phyloP scores from a whole-genome alignment of 2,329 filamentous ascomycete genomes.

The Colletotrichum eleusines region DNA sequence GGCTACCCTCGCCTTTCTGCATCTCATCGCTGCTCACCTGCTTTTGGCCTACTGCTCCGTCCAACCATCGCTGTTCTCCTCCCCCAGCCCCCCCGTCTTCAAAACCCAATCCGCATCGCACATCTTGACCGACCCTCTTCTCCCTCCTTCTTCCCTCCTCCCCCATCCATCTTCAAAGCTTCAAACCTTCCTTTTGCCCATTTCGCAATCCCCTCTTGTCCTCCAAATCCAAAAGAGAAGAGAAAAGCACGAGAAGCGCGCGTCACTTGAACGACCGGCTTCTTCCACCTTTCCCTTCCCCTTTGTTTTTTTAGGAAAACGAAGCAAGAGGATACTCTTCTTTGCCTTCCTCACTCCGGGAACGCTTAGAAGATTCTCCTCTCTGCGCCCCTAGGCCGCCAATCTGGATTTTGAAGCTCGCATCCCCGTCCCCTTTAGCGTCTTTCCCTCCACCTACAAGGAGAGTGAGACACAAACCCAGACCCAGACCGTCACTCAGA shows the following conservation, averaged over 20 bases:
- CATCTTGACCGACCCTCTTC: constrained; percentile 40
- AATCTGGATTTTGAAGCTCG: constrained; percentile 99
- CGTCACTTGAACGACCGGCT: constrained; percentile 44
- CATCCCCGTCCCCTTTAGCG: constrained; percentile 99
- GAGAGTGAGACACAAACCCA: constrained; percentile 57
- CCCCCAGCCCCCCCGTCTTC: constrained; percentile 43
- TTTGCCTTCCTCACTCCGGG: constrained; percentile 73
- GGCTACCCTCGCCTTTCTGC: constrained; percentile 35
- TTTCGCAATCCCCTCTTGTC: constrained; percentile 21
- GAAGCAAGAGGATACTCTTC: constrained; percentile 77
- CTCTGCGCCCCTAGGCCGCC: constrained; percentile 79
- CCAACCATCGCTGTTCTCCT: constrained; percentile 30
- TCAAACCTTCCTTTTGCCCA: constrained; percentile 35
- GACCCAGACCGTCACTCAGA: constrained; percentile 64
- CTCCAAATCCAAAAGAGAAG: constrained; percentile 42
- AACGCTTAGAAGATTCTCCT: constrained; percentile 73
- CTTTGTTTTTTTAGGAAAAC: constrained; percentile 68
- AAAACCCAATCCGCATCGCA: constrained; percentile 44
- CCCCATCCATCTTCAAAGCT: constrained; percentile 41
- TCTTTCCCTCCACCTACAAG: constrained; percentile 99
- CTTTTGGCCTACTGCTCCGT: constrained; percentile 23
- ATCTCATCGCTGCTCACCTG: constrained; percentile 12
- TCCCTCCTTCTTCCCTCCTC: constrained; percentile 42
- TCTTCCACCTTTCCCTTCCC: constrained; percentile 55
- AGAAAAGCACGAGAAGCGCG: constrained; percentile 43